Base-by-base conservation (phyloP, 73 alveolate species). In the Uronychia binucleata region DNA sequence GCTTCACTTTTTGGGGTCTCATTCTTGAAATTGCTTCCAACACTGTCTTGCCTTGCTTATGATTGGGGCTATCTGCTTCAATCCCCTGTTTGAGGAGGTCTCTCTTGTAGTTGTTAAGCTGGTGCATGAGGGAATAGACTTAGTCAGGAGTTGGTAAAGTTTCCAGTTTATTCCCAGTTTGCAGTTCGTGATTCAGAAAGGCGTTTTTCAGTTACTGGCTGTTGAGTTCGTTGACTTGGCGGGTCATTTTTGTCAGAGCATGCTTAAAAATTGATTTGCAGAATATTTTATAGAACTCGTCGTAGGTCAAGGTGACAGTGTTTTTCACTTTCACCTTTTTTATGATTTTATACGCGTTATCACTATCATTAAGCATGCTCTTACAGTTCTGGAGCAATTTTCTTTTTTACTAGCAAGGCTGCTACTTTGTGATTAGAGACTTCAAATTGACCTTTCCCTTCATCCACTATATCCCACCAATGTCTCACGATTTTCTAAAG, bases 231-330 rank as follows among this genome's bases (percentile, higher is more conserved):
- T 33, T 26, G 28, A 81, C 33, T n/a, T 82, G 27, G n/a, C 31
- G n/a, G 11, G 77, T 86, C 82, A 90, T 79, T 28, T 77, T 80
- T 13, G 84, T 86, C 28, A 90, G 79, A 0, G 91, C 90, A n/a
- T 86, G 86, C 74, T 90, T 90, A 78, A 90, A 90, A 0, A 90
- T 90, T 0, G 87, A 86, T 35, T 86, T 85, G 86, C 96, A 90
- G 81, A 90, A 90, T 26, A 90, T 75, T 26, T 87, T 67, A 34
- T 86, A 77, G 84, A 90, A 90, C 30, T 90, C 96, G 58, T 90
- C 96, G 57, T 74, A 90, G 30, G 30, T 58, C 1, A 90, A 34
- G 5, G 78, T 67, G 5, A 13, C 78, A 13, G 13, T 13, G 32
- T 25, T 26, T 30, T 67, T 67, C 13, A 30, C 26, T 25, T 35